Evolutionary conservation across 73 alveolate species (phyloP).

Genomic region (Paramecium tetraurelia): DNA sequence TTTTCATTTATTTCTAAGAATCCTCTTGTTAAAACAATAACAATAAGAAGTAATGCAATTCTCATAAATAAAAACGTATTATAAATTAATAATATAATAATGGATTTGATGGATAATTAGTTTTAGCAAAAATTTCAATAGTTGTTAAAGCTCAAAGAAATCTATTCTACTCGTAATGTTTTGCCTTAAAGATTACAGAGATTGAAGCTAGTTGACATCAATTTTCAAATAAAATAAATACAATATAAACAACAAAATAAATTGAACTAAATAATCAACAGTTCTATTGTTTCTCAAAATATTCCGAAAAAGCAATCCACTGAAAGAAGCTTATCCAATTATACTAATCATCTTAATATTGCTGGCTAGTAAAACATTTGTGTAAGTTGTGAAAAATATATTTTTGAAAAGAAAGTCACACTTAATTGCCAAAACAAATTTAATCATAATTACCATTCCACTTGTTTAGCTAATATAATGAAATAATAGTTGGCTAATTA

Average conservation of each 20-base stretch:
- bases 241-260: background rate
- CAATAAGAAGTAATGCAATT: background rate
- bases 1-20: background rate
- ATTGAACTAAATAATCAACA: background rate
- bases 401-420: background rate
- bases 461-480: background rate
- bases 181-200: background rate
- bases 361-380: background rate
- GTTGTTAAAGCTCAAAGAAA: background rate
- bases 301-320: background rate
- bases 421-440: background rate
- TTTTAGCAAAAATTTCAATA: background rate
- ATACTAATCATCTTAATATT: background rate
- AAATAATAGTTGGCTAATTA: background rate
- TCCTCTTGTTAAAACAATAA: background rate
- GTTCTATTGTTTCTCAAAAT: background rate
- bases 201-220: background rate
- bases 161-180: background rate
- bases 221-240: background rate
- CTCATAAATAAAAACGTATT: background rate
- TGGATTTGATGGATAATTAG: background rate
- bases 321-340: background rate
- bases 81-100: conserved; percentile 3
- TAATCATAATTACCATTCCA: background rate
- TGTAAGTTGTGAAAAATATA: conserved; percentile 2